phyloP scores from a whole-genome alignment of 306 rosid genomes.

The Ochetophila trinervis region DNA sequence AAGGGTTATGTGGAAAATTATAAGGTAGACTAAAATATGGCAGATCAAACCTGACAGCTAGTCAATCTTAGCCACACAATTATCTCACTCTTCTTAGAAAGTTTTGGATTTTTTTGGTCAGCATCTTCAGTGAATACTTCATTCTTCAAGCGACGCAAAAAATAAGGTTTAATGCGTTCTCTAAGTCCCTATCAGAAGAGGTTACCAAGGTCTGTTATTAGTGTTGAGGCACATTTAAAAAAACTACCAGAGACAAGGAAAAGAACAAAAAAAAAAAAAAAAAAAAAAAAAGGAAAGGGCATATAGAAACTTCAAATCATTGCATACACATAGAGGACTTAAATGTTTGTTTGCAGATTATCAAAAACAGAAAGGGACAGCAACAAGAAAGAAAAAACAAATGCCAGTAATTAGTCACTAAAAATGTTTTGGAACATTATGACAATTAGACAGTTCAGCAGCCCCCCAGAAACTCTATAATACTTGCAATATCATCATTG shows the following conservation, averaged over 20 bases:
- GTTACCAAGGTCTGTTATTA: background rate
- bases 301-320: background rate
- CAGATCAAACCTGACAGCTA: conserved; percentile 61
- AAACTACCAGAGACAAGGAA: conserved; percentile 4
- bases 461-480: background rate
- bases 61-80: conserved; percentile 86
- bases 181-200: conserved; percentile 56
- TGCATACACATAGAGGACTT: background rate
- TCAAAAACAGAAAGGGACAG: too few relatives aligned
- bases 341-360: too few relatives aligned
- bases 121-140: conserved; percentile 76
- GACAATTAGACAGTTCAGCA: too few relatives aligned
- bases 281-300: too few relatives aligned
- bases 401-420: too few relatives aligned
- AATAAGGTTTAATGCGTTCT: conserved; percentile 78
- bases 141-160: conserved; percentile 77
- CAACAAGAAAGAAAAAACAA: too few relatives aligned
- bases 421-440: too few relatives aligned
- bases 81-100: conserved; percentile 77
- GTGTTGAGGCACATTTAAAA: background rate
- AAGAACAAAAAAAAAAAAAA: background rate
- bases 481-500: background rate
- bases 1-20: background rate
- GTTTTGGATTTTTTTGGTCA: conserved; percentile 45
- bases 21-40: conserved; percentile 19